Conservation (phyloP, 2,329 filamentous ascomycete genomes). For the Zymoseptoria ardabiliae region DNA sequence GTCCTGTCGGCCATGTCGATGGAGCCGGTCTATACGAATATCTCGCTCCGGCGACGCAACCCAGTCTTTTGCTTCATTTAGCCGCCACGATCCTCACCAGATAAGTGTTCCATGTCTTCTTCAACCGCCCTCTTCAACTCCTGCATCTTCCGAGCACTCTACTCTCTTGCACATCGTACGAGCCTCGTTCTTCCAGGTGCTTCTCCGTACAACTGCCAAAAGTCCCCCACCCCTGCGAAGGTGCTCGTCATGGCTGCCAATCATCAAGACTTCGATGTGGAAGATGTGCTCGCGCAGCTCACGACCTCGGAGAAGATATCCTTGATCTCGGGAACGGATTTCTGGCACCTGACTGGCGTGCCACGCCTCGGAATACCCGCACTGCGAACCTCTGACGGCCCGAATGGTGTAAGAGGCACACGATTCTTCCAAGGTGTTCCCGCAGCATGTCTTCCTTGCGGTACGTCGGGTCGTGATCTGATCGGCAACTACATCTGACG, state of each 20-base stretch:
- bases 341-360: constrained; percentile 61
- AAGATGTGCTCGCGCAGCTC: constrained; percentile 24
- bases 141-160: background rate
- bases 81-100: background rate
- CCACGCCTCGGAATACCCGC: constrained; percentile 56
- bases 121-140: background rate
- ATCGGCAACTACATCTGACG: background rate
- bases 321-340: constrained; percentile 43
- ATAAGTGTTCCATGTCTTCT: background rate
- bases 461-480: constrained; percentile 26
- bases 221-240: background rate
- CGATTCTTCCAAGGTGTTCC: constrained; percentile 58
- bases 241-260: background rate
- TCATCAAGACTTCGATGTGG: constrained; percentile 25
- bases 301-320: constrained; percentile 27
- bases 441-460: constrained; percentile 72
- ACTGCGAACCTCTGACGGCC: constrained; percentile 59
- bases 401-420: constrained; percentile 61
- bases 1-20: background rate
- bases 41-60: background rate
- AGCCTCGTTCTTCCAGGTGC: too few species aligned
- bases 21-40: background rate
- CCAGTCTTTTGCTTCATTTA: background rate
- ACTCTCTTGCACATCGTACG: background rate
- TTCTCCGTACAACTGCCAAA: background rate